Evolutionary conservation across 345 rosid genomes (phyloP), one percentile per base, ranked within the genome.

Genomic region (Eucalyptus sideroxylon): DNA sequence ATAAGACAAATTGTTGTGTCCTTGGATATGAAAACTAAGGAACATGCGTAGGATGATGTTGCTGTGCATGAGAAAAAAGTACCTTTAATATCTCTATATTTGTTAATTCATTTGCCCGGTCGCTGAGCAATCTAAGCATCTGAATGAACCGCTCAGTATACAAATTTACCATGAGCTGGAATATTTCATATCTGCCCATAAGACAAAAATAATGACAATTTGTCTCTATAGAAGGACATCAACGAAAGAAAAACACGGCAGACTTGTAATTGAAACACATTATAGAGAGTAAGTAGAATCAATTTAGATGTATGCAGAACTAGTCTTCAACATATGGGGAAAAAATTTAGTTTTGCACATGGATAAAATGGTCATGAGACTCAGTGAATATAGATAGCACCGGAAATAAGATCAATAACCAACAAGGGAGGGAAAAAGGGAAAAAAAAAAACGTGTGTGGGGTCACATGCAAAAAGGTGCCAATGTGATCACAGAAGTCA

Each of bases 1-100:
- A 77, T 72, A 37, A 77, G 83, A 44, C 85, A 21, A 77, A 77
- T 40, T 40, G 47, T 40, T 23, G 47, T 77, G 27, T 40, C 85
- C 85, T 37, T 77, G 85, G 13, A 42, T 40, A 77, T 40, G 27
- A 40, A 77, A 77, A 77, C 6, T 21, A 77, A 77, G 85, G 85
- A 77, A 77, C 3, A 77, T 23, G 47, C 47, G 4, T 77, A 77
- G 45, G 30, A 77, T 40, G 47, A 77, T 77, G 47, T 40, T 3
- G 27, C 47, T 40, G 47, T 77, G 85, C 47, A 40, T 40, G 16
- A 77, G 47, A 77, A 77, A 40, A 72, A 60, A 87, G 83, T 91
- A 98, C 99, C 99, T 98, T 98, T 89, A 98, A 91, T 90, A 98
- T 98, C 96, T 98, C 99, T 91, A 98, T 97, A 93, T 98, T 98